phyloP scores from a whole-genome alignment of 208 protist species.

The Acanthamoeba polyphaga region DNA sequence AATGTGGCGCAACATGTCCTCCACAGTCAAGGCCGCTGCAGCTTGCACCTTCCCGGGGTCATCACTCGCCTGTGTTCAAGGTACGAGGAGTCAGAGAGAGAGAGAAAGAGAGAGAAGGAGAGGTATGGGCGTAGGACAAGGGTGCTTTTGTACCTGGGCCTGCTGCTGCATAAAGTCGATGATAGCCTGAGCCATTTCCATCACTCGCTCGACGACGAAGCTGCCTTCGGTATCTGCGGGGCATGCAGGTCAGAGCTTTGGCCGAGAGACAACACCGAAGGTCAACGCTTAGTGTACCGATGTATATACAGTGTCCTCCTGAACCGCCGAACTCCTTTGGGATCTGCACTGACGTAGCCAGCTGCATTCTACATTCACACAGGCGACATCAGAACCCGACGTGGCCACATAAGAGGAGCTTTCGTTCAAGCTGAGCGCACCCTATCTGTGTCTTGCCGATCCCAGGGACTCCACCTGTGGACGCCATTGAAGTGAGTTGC shows the following conservation, averaged over 20 bases:
- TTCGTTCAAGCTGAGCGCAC: neutral
- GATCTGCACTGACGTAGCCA: slow-evolving; percentile 54
- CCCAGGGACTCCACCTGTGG: slow-evolving; percentile 84
- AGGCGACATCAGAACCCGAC: neutral
- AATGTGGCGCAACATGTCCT: slow-evolving; percentile 76
- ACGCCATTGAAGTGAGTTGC: slow-evolving; percentile 5
- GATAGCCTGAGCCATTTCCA: slow-evolving; percentile 81
- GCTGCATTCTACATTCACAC: slow-evolving; percentile 44
- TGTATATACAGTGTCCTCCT: slow-evolving; percentile 39
- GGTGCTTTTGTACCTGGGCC: neutral
- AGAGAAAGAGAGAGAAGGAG: neutral
- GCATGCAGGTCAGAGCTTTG: neutral
- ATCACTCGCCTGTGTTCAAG: neutral
- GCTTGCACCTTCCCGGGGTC: neutral
- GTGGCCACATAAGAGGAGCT: neutral
- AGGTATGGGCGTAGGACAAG: neutral
- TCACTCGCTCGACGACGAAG: slow-evolving; percentile 85
- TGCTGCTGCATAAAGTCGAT: neutral
- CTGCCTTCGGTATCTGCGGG: slow-evolving; percentile 87
- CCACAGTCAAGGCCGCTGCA: neutral
- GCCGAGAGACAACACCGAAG: neutral
- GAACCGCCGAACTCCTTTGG: slow-evolving; percentile 65
- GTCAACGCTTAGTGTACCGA: neutral
- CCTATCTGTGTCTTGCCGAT: slow-evolving; percentile 88
- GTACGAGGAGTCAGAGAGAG: neutral